These are phyloP conservation scores for Phylloporus arenicola DNA, from an alignment of 768 basidiomycete species.

Conservation along the genomic window DNA sequence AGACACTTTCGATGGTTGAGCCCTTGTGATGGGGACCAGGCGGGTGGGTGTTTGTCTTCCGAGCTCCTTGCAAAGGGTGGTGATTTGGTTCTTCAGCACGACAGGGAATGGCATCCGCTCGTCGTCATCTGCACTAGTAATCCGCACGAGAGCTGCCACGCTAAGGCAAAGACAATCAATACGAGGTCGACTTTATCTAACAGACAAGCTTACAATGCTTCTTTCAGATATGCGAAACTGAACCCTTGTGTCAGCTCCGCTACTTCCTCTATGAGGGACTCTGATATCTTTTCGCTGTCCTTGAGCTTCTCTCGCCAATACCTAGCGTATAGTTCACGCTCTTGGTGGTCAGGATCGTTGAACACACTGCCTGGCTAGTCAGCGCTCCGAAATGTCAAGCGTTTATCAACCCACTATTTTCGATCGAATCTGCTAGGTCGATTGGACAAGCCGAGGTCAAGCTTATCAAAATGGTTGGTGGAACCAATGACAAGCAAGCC, in stretches of 20 bases:
- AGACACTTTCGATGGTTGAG: neutral
- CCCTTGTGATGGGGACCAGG: neutral
- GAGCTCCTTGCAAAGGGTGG: slow-evolving; percentile 58
- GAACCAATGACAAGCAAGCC: slow-evolving; percentile 74
- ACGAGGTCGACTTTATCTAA: neutral
- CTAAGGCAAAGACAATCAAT: slow-evolving; percentile 30
- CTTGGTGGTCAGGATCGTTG: slow-evolving; percentile 60
- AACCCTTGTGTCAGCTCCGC: slow-evolving; percentile 60
- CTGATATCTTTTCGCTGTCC: slow-evolving; percentile 52
- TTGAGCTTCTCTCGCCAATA: slow-evolving; percentile 81
- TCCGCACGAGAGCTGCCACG: slow-evolving; percentile 65
- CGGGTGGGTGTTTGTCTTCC: slow-evolving; percentile 34
- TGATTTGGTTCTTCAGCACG: slow-evolving; percentile 55
- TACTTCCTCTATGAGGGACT: slow-evolving; percentile 53
- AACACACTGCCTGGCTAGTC: slow-evolving; percentile 47
- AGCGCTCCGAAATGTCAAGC: neutral
- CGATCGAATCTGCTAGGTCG: slow-evolving; percentile 84
- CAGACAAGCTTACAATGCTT: slow-evolving; percentile 64
- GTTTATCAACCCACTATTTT: slow-evolving; percentile 58
- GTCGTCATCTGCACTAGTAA: slow-evolving; percentile 48
- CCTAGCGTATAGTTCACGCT: slow-evolving; percentile 60
- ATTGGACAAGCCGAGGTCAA: slow-evolving; percentile 71
- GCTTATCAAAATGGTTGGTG: slow-evolving; percentile 68
- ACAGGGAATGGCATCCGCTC: slow-evolving; percentile 47
- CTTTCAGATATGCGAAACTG: slow-evolving; percentile 86